Conservation (phyloP, 768 basidiomycete species). For the Kondoa subrosea region DNA sequence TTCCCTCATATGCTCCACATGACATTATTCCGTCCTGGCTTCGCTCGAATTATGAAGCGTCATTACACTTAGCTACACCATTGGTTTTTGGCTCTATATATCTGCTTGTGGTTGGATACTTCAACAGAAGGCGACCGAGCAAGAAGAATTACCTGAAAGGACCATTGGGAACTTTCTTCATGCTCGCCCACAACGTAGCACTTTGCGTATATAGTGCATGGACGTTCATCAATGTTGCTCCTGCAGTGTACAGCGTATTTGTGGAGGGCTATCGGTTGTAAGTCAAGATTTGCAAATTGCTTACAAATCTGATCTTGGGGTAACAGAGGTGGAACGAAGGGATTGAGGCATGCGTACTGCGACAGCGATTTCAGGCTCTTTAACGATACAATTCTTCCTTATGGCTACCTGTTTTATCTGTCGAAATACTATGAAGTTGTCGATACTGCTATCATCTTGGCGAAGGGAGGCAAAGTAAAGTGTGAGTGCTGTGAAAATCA, state of each 20-base stretch:
- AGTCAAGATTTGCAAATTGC: no score
- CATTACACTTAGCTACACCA: constrained; percentile 21
- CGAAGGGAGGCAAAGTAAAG: constrained; percentile 28
- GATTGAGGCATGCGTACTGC: neutral
- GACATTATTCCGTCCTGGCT: neutral
- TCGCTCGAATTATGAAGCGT: constrained; percentile 4
- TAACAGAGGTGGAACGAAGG: neutral
- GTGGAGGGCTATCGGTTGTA: constrained; percentile 10
- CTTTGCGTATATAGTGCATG: constrained; percentile 26
- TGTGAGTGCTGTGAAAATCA: constrained; percentile 5
- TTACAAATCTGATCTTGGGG: no score
- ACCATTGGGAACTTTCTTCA: constrained; percentile 18
- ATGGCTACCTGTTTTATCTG: constrained; percentile 23
- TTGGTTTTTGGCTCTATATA: constrained; percentile 25
- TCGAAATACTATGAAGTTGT: constrained; percentile 24
- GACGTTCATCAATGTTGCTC: constrained; percentile 21
- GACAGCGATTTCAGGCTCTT: constrained; percentile 14
- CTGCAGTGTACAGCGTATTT: constrained; percentile 6
- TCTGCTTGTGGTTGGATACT: constrained; percentile 21
- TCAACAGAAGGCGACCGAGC: constrained; percentile 17
- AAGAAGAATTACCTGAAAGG: constrained; percentile 23
- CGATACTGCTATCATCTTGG: constrained; percentile 27
- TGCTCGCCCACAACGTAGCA: constrained; percentile 27
- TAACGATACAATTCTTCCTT: constrained; percentile 17
- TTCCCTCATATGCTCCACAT: neutral